phyloP scores from a whole-genome alignment of 163 green algal species.

The Chloromonas sp. region DNA sequence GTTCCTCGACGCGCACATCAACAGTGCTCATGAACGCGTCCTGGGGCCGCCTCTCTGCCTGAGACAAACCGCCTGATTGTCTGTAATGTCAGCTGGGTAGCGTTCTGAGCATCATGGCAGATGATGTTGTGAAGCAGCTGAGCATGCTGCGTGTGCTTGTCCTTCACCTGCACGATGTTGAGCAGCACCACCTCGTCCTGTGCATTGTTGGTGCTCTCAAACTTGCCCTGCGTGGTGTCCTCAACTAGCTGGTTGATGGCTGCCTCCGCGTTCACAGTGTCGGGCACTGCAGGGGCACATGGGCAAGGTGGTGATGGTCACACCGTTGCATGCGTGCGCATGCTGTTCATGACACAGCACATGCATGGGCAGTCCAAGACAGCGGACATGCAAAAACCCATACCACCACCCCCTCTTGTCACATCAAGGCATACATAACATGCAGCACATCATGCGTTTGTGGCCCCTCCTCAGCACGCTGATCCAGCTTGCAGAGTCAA shows the following conservation, averaged over 20 bases:
- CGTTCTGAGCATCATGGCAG: too few species aligned
- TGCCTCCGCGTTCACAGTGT: conserved; percentile 41
- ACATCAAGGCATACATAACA: not conserved
- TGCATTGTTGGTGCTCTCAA: conserved; percentile 83
- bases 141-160: not conserved
- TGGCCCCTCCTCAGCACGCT: too few species aligned
- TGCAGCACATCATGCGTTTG: not conserved
- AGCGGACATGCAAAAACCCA: not conserved
- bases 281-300: conserved; percentile 31
- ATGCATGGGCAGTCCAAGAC: not conserved
- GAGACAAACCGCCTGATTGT: too few species aligned
- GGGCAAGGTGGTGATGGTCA: conserved; percentile 1
- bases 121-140: not conserved
- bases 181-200: conserved; percentile 92
- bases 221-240: conserved; percentile 86
- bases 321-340: too few species aligned
- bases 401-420: not conserved
- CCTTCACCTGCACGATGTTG: conserved; percentile 84
- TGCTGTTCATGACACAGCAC: too few species aligned
- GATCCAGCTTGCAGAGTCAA: too few species aligned
- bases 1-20: too few species aligned
- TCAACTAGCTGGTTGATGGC: conserved; percentile 81
- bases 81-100: too few species aligned
- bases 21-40: too few species aligned
- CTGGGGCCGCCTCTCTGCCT: too few species aligned